Percentiles rank a stretch among this genome's conserved stretches.
Evolutionary conservation across 257 asterid species (phyloP).

Genomic region (Solanum infundibuliforme): DNA sequence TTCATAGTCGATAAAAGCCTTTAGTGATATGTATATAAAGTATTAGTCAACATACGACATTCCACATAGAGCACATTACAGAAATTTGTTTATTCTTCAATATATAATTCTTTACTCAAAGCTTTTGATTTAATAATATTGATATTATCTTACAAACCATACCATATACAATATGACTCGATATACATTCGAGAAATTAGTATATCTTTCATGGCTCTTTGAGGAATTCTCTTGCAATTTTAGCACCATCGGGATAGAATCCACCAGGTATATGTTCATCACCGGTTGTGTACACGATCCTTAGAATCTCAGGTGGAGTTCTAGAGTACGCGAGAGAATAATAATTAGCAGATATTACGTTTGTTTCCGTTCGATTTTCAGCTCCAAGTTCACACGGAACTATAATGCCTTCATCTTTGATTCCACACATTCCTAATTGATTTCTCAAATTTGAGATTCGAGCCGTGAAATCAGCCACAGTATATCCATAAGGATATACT

Average conservation of each 20-base stretch:
- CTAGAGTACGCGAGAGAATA: conserved; percentile 32
- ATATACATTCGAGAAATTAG: not conserved
- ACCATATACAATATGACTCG: not conserved
- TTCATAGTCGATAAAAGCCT: not conserved
- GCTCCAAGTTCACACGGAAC: conserved; percentile 29
- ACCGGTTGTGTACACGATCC: conserved; percentile 22
- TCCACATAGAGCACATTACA: not conserved
- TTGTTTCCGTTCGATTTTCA: conserved; percentile 18
- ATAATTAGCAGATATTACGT: conserved; percentile 27
- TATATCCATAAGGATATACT: conserved; percentile 25
- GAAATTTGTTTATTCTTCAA: not conserved
- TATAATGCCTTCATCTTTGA: conserved; percentile 33
- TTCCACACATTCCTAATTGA: conserved; percentile 22
- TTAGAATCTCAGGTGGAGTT: conserved; percentile 23
- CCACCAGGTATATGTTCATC: conserved; percentile 28
- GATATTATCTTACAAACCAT: not conserved
- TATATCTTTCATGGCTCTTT: not conserved
- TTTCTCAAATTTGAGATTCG: conserved; percentile 31
- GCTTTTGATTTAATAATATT: not conserved
- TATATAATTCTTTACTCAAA: not conserved
- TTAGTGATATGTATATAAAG: not conserved
- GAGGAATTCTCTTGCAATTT: conserved; percentile 20
- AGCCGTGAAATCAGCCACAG: conserved; percentile 26
- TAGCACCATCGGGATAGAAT: conserved; percentile 30
- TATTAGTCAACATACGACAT: no score